Evolutionary conservation across 31 red algal genomes (phyloP), one percentile per base, ranked within the genome.

Genomic region (Endocladia muricata): DNA sequence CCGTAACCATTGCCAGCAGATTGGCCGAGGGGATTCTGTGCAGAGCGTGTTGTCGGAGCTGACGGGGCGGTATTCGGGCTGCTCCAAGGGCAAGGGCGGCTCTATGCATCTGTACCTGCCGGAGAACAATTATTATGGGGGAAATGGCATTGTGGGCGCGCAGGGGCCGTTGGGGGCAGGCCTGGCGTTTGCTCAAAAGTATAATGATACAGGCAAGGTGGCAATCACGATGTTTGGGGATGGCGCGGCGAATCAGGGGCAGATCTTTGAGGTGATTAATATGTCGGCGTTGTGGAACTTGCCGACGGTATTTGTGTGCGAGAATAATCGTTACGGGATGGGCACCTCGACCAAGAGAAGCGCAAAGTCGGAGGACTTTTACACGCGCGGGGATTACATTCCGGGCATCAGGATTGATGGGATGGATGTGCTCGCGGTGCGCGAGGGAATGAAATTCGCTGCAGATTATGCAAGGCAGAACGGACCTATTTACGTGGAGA

Each of bases 241-340:
- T 70, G 96, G 96, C 15, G 96, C 96, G 32, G 96, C 88, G 23
- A 92, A 92, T 76, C 96, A 98, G 75, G 96, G 96, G 13, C 88
- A 92, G 77, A 75, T 94, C 37, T 81, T 75, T 72, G 96, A 98
- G 65, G 85, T 87, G 39, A 85, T 98, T 57, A 98, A 98, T 62
- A 94, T 98, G 96, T 82, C 91, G 9, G 82, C 78, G 29, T 64
- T 94, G 57, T 98, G 96, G 96, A 92, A 92, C 68, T 62, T 98
- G 57, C 96, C 96, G 4, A 79, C 76, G 28, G 77, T 98, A 34
- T 94, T 90, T 44, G 74, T 98, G 17, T 78, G 78, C 61, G 96
- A 98, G 61, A 94, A 94, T 63, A 98, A 98, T 60, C 73, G 81
- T 25, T 98, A 88, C 61, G 96, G 91, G 35, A 98, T 98, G 96